These are phyloP conservation scores for Pontederia paniculata DNA, from an alignment of 176 grass and related monocot genomes.

Conservation along the genomic window DNA sequence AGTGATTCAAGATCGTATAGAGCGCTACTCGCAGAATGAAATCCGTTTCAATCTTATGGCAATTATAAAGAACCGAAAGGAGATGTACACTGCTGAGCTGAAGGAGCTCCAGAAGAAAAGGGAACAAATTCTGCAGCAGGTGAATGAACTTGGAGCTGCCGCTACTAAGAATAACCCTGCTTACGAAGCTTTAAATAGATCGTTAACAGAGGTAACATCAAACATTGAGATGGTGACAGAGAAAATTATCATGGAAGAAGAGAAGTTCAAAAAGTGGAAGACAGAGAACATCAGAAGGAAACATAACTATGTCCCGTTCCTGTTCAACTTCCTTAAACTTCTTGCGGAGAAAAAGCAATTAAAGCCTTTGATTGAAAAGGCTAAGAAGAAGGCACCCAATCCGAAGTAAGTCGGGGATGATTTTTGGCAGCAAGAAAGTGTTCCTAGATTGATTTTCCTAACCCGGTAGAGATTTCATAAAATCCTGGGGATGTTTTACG, in stretches of 20 bases:
- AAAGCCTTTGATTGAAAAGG: conserved; percentile 85
- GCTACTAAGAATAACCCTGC: not conserved
- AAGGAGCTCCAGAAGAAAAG: conserved; percentile 93
- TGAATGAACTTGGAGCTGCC: conserved; percentile 30
- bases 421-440: too few species aligned
- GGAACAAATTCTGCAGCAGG: conserved; percentile 61
- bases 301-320: conserved; percentile 86
- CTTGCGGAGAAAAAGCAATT: conserved; percentile 83
- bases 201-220: conserved; percentile 66
- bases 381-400: conserved; percentile 45
- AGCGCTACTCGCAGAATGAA: conserved; percentile 56
- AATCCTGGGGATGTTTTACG: too few species aligned
- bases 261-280: conserved; percentile 96
- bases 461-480: too few species aligned
- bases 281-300: conserved; percentile 91
- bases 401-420: not conserved
- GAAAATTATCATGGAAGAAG: conserved; percentile 99
- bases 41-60: conserved; percentile 87
- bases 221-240: conserved; percentile 74
- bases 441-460: too few species aligned
- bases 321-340: conserved; percentile 95
- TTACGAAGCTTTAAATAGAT: conserved; percentile 43
- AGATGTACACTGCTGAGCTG: conserved; percentile 56
- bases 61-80: conserved; percentile 86
- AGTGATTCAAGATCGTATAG: conserved; percentile 56